These are phyloP conservation scores for Pleodorina starrii DNA, from an alignment of 139 green algal genomes.

Conservation along the genomic window DNA sequence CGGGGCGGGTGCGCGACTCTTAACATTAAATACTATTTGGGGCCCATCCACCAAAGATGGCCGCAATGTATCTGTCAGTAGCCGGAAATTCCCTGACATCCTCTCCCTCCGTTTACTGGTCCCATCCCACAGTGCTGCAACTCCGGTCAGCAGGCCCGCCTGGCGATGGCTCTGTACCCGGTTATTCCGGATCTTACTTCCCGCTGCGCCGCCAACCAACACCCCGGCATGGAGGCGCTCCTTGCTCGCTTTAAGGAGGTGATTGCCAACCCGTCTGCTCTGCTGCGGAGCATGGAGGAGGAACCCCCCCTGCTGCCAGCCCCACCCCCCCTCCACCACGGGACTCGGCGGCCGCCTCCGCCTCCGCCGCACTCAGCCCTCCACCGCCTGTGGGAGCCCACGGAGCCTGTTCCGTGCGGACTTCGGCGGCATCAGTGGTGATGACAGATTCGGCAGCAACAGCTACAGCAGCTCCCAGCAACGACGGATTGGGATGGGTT, in stretches of 20 bases:
- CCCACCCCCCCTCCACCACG: neutral
- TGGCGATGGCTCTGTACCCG: conserved; percentile 10
- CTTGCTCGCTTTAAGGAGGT: conserved; percentile 33
- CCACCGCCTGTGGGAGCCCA: neutral
- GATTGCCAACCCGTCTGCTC: neutral
- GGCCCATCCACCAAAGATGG: no score
- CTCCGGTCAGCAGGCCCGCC: conserved; percentile 4
- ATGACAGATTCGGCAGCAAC: neutral
- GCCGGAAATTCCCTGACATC: no score
- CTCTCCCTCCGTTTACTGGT: no score
- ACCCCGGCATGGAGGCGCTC: conserved; percentile 45
- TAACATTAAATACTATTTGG: no score
- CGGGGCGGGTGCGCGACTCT: no score
- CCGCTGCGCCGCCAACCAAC: conserved; percentile 33
- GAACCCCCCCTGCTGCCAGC: neutral
- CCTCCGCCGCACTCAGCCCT: neutral
- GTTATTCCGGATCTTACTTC: conserved; percentile 23
- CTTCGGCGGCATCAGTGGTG: neutral
- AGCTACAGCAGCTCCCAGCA: neutral
- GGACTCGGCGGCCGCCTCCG: neutral
- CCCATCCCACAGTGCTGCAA: conserved; percentile 41
- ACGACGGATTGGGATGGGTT: neutral
- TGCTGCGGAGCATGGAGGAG: neutral
- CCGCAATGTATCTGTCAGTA: no score
- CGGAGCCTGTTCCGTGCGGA: neutral